Evolutionary conservation across 805 yeast genomes (phyloP), one percentile per base, ranked within the genome.

Genomic region (Isabelozyma rhagii): DNA sequence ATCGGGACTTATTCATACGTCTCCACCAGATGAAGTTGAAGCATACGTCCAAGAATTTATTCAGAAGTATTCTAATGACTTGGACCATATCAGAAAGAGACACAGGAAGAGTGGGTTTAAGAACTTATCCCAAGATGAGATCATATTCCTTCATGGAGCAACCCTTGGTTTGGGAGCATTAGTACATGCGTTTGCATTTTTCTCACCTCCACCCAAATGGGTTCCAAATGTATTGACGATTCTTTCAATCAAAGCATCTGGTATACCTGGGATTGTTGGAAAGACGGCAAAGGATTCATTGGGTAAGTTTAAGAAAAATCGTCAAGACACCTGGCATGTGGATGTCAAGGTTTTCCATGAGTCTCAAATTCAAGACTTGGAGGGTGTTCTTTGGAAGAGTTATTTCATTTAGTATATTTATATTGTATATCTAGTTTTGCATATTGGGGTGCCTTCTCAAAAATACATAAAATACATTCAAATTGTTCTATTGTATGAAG

Each of bases 271-370:
- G 7, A 64, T 84, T 47, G 82, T 87, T 28, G 97, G 97, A 1
- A 81, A 85, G 48, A 80, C 96, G 1, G 96, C 97, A 6, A 93
- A 93, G 66, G 84, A 83, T 31, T 79, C 82, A 1, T 75, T 93
- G 46, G 85, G 96, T 54, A 85, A 83, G 54, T 94, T 94, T 71
- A 93, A 92, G 65, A 91, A 91, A 71, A 83, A 89, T 5, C 80
- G 98, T 55, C 96, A 92, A 51, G 99, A 93, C 60, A 90, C 97
- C 0, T 93, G 99, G 99, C 96, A 89, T 60, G 81, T 90, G 51
- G 99, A 93, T 63, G 79, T 87, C 52, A 76, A 76, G 55, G 82
- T 79, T 11, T 94, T 93, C 64, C 82, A 84, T 8, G 81, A 78
- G 45, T 89, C 85, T 4, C 96, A 93, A 66, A 73, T 91, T 46